These are phyloP conservation scores for Neodidymelliopsis sp. DNA, from an alignment of 2,329 filamentous ascomycete genomes.

Conservation along the genomic window DNA sequence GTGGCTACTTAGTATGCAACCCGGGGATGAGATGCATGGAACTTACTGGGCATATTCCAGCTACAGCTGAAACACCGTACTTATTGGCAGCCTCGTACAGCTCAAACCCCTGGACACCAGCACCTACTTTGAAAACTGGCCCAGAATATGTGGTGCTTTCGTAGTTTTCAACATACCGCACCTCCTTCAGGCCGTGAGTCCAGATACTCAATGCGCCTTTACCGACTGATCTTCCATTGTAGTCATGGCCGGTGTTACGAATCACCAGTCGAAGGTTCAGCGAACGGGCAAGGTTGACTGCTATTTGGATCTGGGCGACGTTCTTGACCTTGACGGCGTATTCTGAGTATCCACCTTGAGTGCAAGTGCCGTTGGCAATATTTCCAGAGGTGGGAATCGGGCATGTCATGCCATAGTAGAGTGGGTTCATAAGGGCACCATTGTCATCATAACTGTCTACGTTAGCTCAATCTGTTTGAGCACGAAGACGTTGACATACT, in stretches of 20 bases:
- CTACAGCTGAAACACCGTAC: conserved; percentile 35
- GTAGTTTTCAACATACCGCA: conserved; percentile 39
- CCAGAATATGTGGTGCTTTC: conserved; percentile 36
- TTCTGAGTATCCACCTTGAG: conserved; percentile 39
- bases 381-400: conserved; percentile 26
- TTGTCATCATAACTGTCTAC: conserved; percentile 29
- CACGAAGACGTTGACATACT: conserved; percentile 19
- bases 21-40: too few relatives aligned
- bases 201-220: conserved; percentile 40
- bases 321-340: conserved; percentile 39
- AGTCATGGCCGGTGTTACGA: conserved; percentile 44
- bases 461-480: background rate
- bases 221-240: conserved; percentile 38
- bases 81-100: conserved; percentile 40
- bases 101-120: conserved; percentile 44
- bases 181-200: conserved; percentile 41
- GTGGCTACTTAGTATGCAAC: background rate
- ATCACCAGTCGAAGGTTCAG: conserved; percentile 44
- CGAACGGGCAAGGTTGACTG: conserved; percentile 42
- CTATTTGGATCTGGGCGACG: conserved; percentile 43
- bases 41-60: conserved; percentile 47
- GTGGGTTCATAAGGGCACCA: conserved; percentile 37
- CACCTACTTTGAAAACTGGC: conserved; percentile 40
- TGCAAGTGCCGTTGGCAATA: conserved; percentile 34
- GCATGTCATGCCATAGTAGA: conserved; percentile 42